Conservation (phyloP, 2,329 filamentous ascomycete species). For the Raffaelea ambrosiae region DNA sequence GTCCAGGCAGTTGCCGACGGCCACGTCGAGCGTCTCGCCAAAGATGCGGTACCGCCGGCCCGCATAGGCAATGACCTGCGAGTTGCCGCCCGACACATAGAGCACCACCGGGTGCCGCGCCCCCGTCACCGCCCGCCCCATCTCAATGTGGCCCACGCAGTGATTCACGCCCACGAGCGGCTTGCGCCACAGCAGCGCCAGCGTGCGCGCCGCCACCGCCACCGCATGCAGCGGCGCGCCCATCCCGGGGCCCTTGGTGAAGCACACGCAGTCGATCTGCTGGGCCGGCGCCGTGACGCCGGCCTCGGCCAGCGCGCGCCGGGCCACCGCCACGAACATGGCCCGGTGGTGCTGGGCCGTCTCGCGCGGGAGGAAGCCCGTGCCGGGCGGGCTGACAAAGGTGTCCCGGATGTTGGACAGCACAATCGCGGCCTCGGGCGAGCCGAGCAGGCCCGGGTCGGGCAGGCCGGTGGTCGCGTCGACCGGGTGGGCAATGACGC, state of each 20-base stretch:
- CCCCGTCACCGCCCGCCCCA: conserved; percentile 89
- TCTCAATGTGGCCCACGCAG: conserved; percentile 97
- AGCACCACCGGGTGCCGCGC: conserved; percentile 88
- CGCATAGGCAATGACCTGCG: conserved; percentile 94
- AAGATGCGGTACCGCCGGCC: conserved; percentile 95
- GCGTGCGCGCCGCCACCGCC: conserved; percentile 70
- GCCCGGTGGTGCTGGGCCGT: conserved; percentile 85
- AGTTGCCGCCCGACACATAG: conserved; percentile 94
- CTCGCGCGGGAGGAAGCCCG: conserved; percentile 94
- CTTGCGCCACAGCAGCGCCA: conserved; percentile 73
- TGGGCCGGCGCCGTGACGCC: conserved; percentile 41
- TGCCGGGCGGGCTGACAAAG: conserved; percentile 82
- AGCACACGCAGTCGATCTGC: conserved; percentile 88
- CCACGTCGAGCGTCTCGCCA: conserved; percentile 94
- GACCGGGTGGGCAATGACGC: conserved; percentile 71
- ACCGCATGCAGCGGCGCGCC: conserved; percentile 84
- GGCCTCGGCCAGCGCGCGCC: conserved; percentile 66
- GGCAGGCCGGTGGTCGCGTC: conserved; percentile 9
- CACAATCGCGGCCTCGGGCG: conserved; percentile 49
- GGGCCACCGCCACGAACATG: conserved; percentile 77
- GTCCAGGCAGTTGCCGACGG: conserved; percentile 95
- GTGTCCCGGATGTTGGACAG: conserved; percentile 94
- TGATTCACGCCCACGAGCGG: conserved; percentile 95
- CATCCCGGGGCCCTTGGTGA: conserved; percentile 94
- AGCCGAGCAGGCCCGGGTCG: conserved; percentile 19